Conservation (phyloP, 2,329 filamentous ascomycete species). For the Apiospora rasikravindrae region DNA sequence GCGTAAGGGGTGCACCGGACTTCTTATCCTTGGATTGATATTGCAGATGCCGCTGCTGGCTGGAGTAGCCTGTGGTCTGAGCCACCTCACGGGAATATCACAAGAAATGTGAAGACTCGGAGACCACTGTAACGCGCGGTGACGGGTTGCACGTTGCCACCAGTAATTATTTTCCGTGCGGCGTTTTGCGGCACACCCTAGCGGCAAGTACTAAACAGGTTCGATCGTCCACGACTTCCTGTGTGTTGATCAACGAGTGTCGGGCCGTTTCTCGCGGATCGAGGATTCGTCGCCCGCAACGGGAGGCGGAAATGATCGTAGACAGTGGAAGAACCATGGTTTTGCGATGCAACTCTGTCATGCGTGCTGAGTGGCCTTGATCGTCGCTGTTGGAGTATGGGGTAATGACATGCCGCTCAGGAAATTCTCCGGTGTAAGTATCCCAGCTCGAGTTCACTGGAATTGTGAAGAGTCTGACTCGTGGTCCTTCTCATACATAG, state of each 20-base stretch:
- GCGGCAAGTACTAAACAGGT: neutral
- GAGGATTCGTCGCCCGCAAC: neutral
- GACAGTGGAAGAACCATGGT: neutral
- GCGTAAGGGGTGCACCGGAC: neutral
- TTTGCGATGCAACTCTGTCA: neutral
- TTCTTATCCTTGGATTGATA: neutral
- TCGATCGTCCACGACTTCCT: neutral
- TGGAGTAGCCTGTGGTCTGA: neutral
- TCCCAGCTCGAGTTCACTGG: neutral
- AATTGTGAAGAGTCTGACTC: neutral
- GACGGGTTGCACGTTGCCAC: neutral
- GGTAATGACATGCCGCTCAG: neutral
- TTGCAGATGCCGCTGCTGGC: neutral
- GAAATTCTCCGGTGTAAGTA: neutral
- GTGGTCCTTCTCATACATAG: neutral
- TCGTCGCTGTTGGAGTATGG: neutral
- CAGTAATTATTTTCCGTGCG: neutral
- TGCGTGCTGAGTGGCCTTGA: neutral
- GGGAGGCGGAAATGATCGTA: neutral
- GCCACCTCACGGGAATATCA: neutral
- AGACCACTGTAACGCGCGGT: neutral
- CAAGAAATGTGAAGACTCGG: neutral
- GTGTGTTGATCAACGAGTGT: constrained; percentile 5
- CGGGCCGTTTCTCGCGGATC: constrained; percentile 10
- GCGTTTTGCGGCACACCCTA: neutral